Percentiles rank a stretch among this genome's conserved stretches.
Conservation (phyloP, 495 filamentous ascomycete species). For the Xylaria venustula region DNA sequence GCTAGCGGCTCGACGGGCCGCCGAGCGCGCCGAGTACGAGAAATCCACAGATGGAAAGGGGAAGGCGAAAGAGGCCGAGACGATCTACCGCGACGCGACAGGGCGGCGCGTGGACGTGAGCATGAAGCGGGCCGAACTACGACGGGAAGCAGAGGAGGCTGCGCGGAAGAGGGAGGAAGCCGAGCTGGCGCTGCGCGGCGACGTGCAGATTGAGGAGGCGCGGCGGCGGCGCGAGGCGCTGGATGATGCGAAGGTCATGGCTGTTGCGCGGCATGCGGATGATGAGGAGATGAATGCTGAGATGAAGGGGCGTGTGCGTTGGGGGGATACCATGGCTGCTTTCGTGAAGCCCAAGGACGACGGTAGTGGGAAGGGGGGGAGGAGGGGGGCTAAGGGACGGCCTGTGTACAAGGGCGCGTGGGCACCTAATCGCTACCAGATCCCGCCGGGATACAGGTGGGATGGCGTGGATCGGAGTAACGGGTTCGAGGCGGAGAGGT, state of each 20-base stretch:
- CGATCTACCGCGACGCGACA: constrained; percentile 90
- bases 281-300: constrained; percentile 83
- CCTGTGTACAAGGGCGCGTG: constrained; percentile 78
- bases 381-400: constrained; percentile 50
- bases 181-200: constrained; percentile 69
- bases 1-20: constrained; percentile 52
- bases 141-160: constrained; percentile 70
- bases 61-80: constrained; percentile 56
- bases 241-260: constrained; percentile 76
- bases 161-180: constrained; percentile 59
- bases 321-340: constrained; percentile 90
- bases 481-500: constrained; percentile 94
- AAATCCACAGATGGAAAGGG: constrained; percentile 21
- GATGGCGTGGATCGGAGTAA: constrained; percentile 95
- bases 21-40: constrained; percentile 47
- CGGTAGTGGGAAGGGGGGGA: not conserved
- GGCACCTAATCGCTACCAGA: constrained; percentile 91
- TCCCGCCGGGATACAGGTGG: constrained; percentile 88
- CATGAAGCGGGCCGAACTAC: constrained; percentile 83
- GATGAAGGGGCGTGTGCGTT: constrained; percentile 68
- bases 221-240: constrained; percentile 56
- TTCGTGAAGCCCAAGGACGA: constrained; percentile 58
- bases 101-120: constrained; percentile 87
- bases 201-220: constrained; percentile 70
- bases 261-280: constrained; percentile 73